phyloP scores from a whole-genome alignment of 1,284 basidiomycete genomes.

The Agroathelia rolfsii region DNA sequence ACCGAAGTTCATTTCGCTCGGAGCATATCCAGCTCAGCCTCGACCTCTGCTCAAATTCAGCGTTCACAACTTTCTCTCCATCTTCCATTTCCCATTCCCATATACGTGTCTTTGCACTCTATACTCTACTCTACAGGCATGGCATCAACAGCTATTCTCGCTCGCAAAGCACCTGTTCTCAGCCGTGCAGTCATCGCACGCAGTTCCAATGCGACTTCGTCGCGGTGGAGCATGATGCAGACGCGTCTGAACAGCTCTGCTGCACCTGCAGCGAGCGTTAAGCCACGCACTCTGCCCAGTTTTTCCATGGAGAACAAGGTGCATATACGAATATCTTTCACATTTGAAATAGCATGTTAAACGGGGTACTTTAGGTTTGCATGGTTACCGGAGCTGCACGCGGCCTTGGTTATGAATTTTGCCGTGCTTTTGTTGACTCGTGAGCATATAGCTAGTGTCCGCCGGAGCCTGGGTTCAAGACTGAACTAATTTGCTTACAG shows the following conservation, averaged over 20 bases:
- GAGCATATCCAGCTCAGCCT: slow-evolving; percentile 4
- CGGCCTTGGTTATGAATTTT: slow-evolving; percentile 84
- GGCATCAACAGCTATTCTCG: slow-evolving; percentile 11
- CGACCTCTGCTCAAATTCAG: slow-evolving; percentile 1
- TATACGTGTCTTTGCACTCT: slow-evolving; percentile 11
- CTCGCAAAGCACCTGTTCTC: slow-evolving; percentile 9
- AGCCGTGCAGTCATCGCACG: slow-evolving; percentile 8
- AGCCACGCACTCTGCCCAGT: slow-evolving; percentile 37
- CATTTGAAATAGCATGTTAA: not conserved
- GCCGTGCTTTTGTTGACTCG: slow-evolving; percentile 82
- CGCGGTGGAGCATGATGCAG: slow-evolving; percentile 1
- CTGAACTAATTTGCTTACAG: slow-evolving; percentile 25
- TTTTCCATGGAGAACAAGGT: slow-evolving; percentile 69
- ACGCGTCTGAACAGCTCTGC: no score
- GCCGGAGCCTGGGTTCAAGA: slow-evolving; percentile 2
- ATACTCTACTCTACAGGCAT: slow-evolving; percentile 9
- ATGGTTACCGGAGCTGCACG: slow-evolving; percentile 91
- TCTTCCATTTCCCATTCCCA: slow-evolving; percentile 12
- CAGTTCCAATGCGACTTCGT: slow-evolving; percentile 17
- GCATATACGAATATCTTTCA: slow-evolving; percentile 1
- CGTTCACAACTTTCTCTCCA: slow-evolving; percentile 10
- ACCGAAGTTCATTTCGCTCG: no score
- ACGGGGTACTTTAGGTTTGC: slow-evolving; percentile 55
- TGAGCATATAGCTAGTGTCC: slow-evolving; percentile 29
- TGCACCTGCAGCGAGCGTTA: slow-evolving; percentile 13